phyloP scores from a whole-genome alignment of 305 asterid genomes.

The Fraxinus albicans region DNA sequence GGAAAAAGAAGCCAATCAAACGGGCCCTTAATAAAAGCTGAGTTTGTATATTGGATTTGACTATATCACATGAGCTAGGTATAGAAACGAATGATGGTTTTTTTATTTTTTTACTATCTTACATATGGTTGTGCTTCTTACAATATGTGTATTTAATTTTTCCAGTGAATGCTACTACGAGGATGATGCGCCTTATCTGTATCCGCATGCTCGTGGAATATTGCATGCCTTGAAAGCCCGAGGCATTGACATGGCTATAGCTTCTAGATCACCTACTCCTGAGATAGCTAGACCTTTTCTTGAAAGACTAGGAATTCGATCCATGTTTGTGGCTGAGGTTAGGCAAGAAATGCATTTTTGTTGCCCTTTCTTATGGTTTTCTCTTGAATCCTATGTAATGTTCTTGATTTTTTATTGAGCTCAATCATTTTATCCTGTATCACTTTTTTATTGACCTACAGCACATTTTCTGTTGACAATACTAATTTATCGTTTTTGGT shows the following conservation, averaged over 20 bases:
- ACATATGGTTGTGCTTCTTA: neutral
- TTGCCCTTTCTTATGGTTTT: neutral
- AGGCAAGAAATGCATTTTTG: conserved; percentile 14
- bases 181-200: conserved; percentile 47
- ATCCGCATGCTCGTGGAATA: conserved; percentile 68
- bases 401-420: neutral
- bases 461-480: neutral
- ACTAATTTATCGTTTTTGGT: neutral
- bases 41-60: neutral
- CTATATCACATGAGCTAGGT: neutral
- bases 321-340: conserved; percentile 78
- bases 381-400: neutral
- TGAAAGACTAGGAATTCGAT: conserved; percentile 60
- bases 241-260: conserved; percentile 71
- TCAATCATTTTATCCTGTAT: neutral
- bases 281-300: conserved; percentile 69
- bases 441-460: neutral
- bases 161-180: conserved; percentile 67
- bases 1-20: too few species aligned
- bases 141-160: neutral
- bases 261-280: conserved; percentile 87
- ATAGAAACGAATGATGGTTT: neutral
- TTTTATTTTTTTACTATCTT: neutral
- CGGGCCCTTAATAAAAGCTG: neutral
- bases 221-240: conserved; percentile 66